Evolutionary conservation across 2,329 filamentous ascomycete species (phyloP).

Genomic region (Pestalotiopsis fici): DNA sequence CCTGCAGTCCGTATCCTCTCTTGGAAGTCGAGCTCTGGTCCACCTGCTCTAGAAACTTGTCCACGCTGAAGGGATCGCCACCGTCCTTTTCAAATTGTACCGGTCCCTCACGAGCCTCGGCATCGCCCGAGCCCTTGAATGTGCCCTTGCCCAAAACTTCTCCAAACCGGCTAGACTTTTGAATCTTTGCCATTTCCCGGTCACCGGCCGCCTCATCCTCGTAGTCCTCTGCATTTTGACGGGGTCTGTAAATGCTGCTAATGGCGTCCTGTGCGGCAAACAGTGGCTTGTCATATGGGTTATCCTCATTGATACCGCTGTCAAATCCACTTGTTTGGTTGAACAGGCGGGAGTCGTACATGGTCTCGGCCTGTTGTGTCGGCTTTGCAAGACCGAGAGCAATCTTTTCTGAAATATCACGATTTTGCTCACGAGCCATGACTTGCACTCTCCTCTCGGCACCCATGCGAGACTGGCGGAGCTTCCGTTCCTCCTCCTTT

Average conservation of each 20-base stretch:
- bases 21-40: slow-evolving; percentile 63
- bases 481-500: slow-evolving; percentile 82
- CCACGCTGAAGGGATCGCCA: slow-evolving; percentile 87
- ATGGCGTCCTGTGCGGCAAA: slow-evolving; percentile 96
- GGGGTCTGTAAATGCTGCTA: slow-evolving; percentile 88
- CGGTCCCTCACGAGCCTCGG: slow-evolving; percentile 84
- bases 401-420: slow-evolving; percentile 96
- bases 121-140: slow-evolving; percentile 84
- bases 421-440: slow-evolving; percentile 92
- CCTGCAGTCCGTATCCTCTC: slow-evolving; percentile 77
- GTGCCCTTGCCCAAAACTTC: slow-evolving; percentile 88
- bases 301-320: slow-evolving; percentile 94
- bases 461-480: slow-evolving; percentile 94
- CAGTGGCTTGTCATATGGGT: slow-evolving; percentile 93
- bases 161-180: slow-evolving; percentile 78
- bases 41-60: slow-evolving; percentile 86
- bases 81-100: slow-evolving; percentile 95
- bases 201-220: slow-evolving; percentile 80
- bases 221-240: slow-evolving; percentile 71
- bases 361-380: slow-evolving; percentile 85
- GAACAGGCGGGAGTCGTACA: slow-evolving; percentile 96
- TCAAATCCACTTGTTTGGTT: slow-evolving; percentile 92
- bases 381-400: slow-evolving; percentile 93
- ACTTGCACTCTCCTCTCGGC: slow-evolving; percentile 88
- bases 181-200: slow-evolving; percentile 83